Percentiles rank a stretch among this genome's conserved stretches.
Conservation (phyloP, 2,329 filamentous ascomycete genomes). For the Chaetomium sp. region DNA sequence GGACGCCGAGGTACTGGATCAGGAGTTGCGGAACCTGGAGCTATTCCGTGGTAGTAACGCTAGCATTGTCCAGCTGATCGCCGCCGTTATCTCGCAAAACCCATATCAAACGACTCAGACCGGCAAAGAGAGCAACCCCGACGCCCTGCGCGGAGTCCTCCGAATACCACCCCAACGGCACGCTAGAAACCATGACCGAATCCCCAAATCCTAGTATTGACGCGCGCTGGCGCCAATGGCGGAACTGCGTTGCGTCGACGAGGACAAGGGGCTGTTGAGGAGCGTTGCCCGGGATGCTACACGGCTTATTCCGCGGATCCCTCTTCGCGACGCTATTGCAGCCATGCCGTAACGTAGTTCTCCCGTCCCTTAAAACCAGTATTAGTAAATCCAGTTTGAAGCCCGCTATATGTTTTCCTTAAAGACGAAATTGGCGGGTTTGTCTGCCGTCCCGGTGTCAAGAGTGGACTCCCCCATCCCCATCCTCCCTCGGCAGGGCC, state of each 20-base stretch:
- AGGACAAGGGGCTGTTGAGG: slow-evolving; percentile 13
- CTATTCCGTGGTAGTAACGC: slow-evolving; percentile 23
- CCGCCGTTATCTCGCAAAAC: slow-evolving; percentile 30
- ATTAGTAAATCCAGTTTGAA: neutral
- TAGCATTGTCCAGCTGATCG: slow-evolving; percentile 32
- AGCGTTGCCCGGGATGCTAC: slow-evolving; percentile 13
- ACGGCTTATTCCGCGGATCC: slow-evolving; percentile 10
- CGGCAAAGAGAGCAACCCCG: neutral
- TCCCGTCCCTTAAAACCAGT: no score
- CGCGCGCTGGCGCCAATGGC: slow-evolving; percentile 29
- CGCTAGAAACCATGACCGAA: slow-evolving; percentile 27
- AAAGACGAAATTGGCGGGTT: neutral
- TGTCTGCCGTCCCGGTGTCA: neutral
- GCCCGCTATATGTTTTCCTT: neutral
- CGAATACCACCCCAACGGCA: slow-evolving; percentile 33
- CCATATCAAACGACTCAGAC: slow-evolving; percentile 12
- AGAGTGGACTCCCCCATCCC: no score
- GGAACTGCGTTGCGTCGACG: slow-evolving; percentile 6
- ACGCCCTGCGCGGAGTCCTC: slow-evolving; percentile 30
- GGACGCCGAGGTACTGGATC: slow-evolving; percentile 33
- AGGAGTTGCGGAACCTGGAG: slow-evolving; percentile 35
- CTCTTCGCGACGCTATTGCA: slow-evolving; percentile 7
- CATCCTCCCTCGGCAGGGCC: no score
- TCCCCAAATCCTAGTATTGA: slow-evolving; percentile 17
- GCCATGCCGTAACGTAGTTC: neutral